A percentile compares a stretch with the other conserved stretches of the same genome.
phyloP scores from a whole-genome alignment of 2,329 filamentous ascomycete species.

The Claviceps arundinis region DNA sequence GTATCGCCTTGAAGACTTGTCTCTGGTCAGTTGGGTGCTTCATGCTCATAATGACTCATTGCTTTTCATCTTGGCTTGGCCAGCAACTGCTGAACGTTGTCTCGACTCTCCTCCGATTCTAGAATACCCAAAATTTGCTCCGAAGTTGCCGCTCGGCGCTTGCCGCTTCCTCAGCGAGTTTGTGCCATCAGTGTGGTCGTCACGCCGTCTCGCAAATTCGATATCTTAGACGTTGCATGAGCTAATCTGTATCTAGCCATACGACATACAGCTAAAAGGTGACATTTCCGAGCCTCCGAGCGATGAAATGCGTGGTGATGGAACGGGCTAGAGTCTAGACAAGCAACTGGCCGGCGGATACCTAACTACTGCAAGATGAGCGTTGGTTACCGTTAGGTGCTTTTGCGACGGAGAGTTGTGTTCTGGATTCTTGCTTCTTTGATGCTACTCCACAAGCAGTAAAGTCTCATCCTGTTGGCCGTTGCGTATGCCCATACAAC shows the following conservation, averaged over 20 bases:
- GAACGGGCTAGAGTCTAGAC: background rate
- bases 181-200: background rate
- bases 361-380: background rate
- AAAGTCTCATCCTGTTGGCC: background rate
- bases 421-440: background rate
- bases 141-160: background rate
- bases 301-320: background rate
- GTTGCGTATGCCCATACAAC: background rate
- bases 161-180: slow-evolving; percentile 1
- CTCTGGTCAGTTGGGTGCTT: background rate
- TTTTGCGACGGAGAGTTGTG: background rate
- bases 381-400: too few species aligned
- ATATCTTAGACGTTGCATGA: background rate
- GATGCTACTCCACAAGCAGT: background rate
- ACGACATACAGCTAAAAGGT: background rate
- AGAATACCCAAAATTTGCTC: background rate
- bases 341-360: background rate
- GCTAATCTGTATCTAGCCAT: slow-evolving; percentile 1
- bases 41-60: background rate
- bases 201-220: background rate
- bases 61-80: background rate
- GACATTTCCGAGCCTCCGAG: background rate
- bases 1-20: background rate
- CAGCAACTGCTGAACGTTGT: background rate
- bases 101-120: background rate